phyloP scores from a whole-genome alignment of 345 rosid species.

The Erodium maritimum region DNA sequence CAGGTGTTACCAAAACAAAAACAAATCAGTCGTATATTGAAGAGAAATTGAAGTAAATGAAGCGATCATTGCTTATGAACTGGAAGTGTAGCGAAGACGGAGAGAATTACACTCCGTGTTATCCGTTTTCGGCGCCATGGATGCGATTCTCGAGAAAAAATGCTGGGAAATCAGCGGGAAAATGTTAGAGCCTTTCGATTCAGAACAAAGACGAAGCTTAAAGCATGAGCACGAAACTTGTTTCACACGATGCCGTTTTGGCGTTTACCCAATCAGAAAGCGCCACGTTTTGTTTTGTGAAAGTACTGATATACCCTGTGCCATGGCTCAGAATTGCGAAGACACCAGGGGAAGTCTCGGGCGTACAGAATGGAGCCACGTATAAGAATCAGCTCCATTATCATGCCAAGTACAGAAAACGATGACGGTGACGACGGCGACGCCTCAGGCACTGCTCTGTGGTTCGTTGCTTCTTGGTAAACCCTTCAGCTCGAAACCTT shows the following conservation, averaged over 20 bases:
- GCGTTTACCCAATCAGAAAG: background rate
- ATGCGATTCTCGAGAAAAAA: slow-evolving; percentile 1
- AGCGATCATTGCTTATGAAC: background rate
- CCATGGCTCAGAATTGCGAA: background rate
- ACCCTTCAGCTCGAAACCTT: slow-evolving; percentile 1
- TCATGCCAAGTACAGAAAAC: background rate
- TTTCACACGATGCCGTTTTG: slow-evolving; percentile 4
- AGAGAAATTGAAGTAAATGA: background rate
- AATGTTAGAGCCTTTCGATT: slow-evolving; percentile 1
- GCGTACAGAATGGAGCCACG: background rate
- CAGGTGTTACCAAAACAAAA: slow-evolving; percentile 14
- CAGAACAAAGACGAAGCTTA: background rate
- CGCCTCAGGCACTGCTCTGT: slow-evolving; percentile 1
- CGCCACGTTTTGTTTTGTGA: too few species aligned
- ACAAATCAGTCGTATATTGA: slow-evolving; percentile 1
- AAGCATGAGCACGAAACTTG: background rate
- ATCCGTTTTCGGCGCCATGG: slow-evolving; percentile 78
- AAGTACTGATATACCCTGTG: background rate
- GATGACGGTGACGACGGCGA: slow-evolving; percentile 9
- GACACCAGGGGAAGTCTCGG: background rate
- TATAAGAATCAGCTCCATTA: background rate
- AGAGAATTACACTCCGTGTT: slow-evolving; percentile 46
- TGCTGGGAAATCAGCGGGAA: slow-evolving; percentile 44
- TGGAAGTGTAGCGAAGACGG: background rate
- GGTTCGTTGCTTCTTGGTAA: too few species aligned